These are phyloP conservation scores for Myxozyma nipponensis DNA, from an alignment of 805 yeast genomes.

Conservation along the genomic window DNA sequence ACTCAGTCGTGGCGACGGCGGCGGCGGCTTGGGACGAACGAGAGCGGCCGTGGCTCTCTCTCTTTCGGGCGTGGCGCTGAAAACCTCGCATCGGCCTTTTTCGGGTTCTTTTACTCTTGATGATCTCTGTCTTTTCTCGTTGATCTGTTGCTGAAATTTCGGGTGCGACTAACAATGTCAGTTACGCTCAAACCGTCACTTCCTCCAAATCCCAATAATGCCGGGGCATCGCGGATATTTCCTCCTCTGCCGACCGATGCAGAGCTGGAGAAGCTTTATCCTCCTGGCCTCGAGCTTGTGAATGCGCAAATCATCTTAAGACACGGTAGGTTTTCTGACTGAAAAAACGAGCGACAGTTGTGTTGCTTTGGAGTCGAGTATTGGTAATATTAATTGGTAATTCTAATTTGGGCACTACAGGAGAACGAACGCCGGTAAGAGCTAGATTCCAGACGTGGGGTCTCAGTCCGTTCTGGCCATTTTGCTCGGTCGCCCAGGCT, in stretches of 20 bases:
- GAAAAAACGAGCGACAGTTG: background rate
- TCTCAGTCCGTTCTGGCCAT: constrained; percentile 26
- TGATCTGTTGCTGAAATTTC: background rate
- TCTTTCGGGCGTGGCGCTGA: too few relatives aligned
- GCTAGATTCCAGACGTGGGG: constrained; percentile 29
- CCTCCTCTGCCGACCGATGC: constrained; percentile 14
- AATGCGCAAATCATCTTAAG: constrained; percentile 26
- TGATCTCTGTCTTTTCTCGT: background rate
- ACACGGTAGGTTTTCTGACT: constrained; percentile 6
- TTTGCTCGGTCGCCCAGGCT: constrained; percentile 20
- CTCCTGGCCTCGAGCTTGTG: constrained; percentile 20
- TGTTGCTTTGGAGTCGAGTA: background rate
- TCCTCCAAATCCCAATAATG: background rate
- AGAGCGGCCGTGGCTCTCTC: too few relatives aligned
- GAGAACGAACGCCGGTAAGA: constrained; percentile 29
- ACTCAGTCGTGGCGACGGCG: too few relatives aligned
- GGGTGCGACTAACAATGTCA: background rate
- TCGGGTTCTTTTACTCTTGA: background rate
- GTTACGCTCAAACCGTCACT: background rate
- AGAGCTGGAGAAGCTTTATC: constrained; percentile 21
- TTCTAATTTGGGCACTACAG: background rate
- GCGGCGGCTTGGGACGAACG: too few relatives aligned
- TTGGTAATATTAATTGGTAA: background rate
- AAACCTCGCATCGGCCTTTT: background rate
- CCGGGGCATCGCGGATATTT: constrained; percentile 2